Percentiles rank a stretch among this genome's conserved stretches.
Conservation (phyloP, 176 grass and related monocot species). For the Bromus sterilis region DNA sequence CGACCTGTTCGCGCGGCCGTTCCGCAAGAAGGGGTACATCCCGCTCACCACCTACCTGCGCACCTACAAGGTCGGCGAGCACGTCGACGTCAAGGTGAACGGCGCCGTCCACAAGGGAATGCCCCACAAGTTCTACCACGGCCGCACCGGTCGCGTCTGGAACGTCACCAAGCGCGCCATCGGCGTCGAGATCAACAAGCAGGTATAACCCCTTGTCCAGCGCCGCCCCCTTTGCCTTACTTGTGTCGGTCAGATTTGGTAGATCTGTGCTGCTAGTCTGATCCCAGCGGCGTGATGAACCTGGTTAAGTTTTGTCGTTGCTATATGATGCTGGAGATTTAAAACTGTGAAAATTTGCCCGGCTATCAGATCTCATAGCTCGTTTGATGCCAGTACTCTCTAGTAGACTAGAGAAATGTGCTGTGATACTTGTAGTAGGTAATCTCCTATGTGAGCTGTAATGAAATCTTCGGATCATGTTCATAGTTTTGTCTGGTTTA, state of each 20-base stretch:
- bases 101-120: conserved; percentile 90
- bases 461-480: background rate
- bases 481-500: background rate
- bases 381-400: background rate
- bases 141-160: conserved; percentile 74
- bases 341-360: too few relatives aligned
- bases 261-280: background rate
- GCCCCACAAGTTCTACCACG: conserved; percentile 97
- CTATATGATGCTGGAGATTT: too few relatives aligned
- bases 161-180: conserved; percentile 98
- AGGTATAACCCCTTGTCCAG: conserved; percentile 24
- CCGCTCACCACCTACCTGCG: conserved; percentile 73
- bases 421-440: background rate
- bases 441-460: background rate
- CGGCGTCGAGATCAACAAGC: conserved; percentile 97
- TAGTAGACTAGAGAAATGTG: background rate
- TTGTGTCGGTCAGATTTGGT: background rate
- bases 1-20: conserved; percentile 56
- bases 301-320: background rate
- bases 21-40: conserved; percentile 89
- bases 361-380: background rate
- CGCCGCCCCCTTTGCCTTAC: background rate
- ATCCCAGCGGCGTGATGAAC: too few relatives aligned
- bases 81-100: conserved; percentile 90
- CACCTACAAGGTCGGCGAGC: conserved; percentile 85